Conservation (phyloP, 495 filamentous ascomycete genomes). For the Trichoderma erinaceum region DNA sequence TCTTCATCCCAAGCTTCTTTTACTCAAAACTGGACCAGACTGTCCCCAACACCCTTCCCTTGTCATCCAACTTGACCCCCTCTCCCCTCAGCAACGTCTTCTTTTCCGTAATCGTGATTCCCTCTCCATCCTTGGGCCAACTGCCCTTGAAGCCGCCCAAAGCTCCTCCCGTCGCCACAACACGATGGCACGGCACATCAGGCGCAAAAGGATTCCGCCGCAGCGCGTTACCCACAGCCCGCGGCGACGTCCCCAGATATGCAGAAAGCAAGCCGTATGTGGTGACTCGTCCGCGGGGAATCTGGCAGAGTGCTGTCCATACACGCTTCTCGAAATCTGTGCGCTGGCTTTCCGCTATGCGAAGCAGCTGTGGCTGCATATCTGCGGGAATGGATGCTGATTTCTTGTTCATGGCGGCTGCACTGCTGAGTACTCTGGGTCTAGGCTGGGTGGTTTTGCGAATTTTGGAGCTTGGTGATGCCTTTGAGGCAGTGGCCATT, state of each 20-base stretch:
- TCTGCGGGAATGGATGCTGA: slow-evolving; percentile 20
- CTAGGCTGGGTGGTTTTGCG: slow-evolving; percentile 16
- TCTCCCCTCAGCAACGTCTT: slow-evolving; percentile 32
- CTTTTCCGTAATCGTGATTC: slow-evolving; percentile 40
- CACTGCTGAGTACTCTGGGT: neutral
- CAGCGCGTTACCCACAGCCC: slow-evolving; percentile 75
- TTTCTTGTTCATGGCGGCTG: neutral
- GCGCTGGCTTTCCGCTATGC: slow-evolving; percentile 36
- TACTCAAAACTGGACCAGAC: slow-evolving; percentile 34
- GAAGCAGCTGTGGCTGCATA: slow-evolving; percentile 27
- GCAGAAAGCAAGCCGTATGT: slow-evolving; percentile 67
- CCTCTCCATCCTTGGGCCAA: slow-evolving; percentile 33
- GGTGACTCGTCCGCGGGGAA: slow-evolving; percentile 63
- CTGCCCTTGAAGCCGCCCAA: slow-evolving; percentile 50
- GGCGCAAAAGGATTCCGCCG: slow-evolving; percentile 66
- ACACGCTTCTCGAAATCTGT: slow-evolving; percentile 54
- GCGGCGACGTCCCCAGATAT: slow-evolving; percentile 61
- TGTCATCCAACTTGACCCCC: slow-evolving; percentile 35
- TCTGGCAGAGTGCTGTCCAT: slow-evolving; percentile 60
- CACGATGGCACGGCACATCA: slow-evolving; percentile 50
- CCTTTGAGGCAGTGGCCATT: slow-evolving; percentile 2
- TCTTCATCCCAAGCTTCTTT: neutral
- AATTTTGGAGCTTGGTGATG: slow-evolving; percentile 13
- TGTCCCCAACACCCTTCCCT: slow-evolving; percentile 39
- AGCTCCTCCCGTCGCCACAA: slow-evolving; percentile 38